Percentiles rank a stretch among this genome's conserved stretches.
These are phyloP conservation scores for Pachyrhizus erosus DNA, from an alignment of 306 rosid genomes.

Conservation along the genomic window DNA sequence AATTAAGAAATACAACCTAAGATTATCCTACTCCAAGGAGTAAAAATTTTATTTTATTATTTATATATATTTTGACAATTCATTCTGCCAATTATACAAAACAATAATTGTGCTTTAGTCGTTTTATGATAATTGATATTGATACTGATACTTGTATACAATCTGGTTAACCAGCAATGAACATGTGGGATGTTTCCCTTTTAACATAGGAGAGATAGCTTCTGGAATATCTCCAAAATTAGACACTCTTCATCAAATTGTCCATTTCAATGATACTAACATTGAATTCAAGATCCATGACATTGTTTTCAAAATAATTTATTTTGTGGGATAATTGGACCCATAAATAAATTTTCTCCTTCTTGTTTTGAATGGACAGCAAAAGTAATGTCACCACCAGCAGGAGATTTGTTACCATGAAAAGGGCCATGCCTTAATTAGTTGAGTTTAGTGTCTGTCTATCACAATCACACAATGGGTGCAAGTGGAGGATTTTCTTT, in stretches of 20 bases:
- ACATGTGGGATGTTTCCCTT: constrained; percentile 24
- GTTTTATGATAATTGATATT: not conserved
- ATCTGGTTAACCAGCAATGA: not conserved
- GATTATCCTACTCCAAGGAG: not conserved
- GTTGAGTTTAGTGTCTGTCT: constrained; percentile 38
- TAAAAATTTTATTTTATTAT: not conserved
- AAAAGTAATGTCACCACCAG: constrained; percentile 25
- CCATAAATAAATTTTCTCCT: not conserved
- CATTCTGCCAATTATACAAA: not conserved
- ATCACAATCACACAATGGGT: constrained; percentile 33
- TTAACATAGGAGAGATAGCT: not conserved
- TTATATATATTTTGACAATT: not conserved
- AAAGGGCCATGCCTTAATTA: constrained; percentile 26
- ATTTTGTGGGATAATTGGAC: not conserved
- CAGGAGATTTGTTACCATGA: constrained; percentile 33
- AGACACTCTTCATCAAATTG: not conserved
- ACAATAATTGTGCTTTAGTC: not conserved
- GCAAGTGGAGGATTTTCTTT: constrained; percentile 36
- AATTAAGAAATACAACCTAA: not conserved
- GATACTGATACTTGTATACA: not conserved
- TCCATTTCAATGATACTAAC: constrained; percentile 19
- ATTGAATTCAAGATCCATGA: constrained; percentile 20
- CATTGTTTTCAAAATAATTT: not conserved
- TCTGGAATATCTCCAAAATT: not conserved
- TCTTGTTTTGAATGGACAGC: constrained; percentile 31